Base-by-base conservation (phyloP, 345 rosid genomes). In the Pistacia integerrima region DNA sequence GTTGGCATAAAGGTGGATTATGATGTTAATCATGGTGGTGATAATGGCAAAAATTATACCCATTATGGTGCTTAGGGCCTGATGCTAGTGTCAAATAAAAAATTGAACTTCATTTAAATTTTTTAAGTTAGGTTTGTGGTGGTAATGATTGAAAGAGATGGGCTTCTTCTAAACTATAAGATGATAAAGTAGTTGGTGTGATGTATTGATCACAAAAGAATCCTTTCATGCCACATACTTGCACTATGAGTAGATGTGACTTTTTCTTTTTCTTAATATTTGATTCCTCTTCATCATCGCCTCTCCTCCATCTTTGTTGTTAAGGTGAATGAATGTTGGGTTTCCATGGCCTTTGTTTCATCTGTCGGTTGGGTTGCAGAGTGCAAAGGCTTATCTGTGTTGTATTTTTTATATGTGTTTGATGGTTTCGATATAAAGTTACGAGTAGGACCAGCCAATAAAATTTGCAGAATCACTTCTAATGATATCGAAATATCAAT, bases 31-130 rank as follows among this genome's bases (percentile, higher is more conserved):
- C 44, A 85, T 85, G 77, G 57, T 69, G 65, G 73, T 75, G 80
- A 88, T 87, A 60, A 87, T 87, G 81, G 76, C 65, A 74, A 80
- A 64, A 80, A 90, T 85, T 72, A 90, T 84, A 46, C 74, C 79
- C 74, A 82, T 76, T 69, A 86, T 81, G 61, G 67, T 63, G 77
- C 64, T 70, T 3, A 30, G 57, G 82, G 77, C 81, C 41, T 44
- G 73, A 73, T 66, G 82, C 77, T 67, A 46, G 11, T 70, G 36
- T 17, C 35, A 3, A 62, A 69, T 75, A 78, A 67, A 72, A 33
- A 25, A 72, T 41, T 52, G 49, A 1, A 4, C 28, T 17, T 73
- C 61, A 63, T 59, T 69, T 70, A 71, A 4, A 8, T 22, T 68
- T 71, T 54, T 75, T 25, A 41, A 35, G 69, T 57, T 77, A 61